Base-by-base conservation (phyloP, 257 asterid genomes). In the Thymus quinquecostatus region DNA sequence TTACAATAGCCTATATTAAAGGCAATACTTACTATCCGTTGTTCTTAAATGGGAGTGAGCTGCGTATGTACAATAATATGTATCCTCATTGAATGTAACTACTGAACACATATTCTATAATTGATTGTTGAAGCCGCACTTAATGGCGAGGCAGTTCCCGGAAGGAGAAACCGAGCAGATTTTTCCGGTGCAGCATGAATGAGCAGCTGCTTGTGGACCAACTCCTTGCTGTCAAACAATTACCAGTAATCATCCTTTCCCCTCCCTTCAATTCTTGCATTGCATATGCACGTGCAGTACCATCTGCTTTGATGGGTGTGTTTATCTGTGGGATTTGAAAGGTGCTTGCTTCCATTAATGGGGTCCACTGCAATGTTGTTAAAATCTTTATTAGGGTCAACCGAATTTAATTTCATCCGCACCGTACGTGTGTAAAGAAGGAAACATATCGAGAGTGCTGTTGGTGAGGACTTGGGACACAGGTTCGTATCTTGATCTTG, bases 281-380 rank as follows among this genome's bases (percentile, higher is more conserved):
- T 47, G 41, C 32, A 33, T 34, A 48, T 45, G 71, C 66, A 73
- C 50, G 68, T 29, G 71, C 41, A 38, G 38, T 45, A 66, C 27
- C 63, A 29, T 60, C 65, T 73, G 62, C 68, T 66, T 66, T 58
- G 14, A 67, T 74, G 45, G 4, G 21, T 21, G 21, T 66, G 29
- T 65, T 44, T 74, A 33, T 11, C 44, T 9, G 55, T 40, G 70
- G 13, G 51, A 28, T 36, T 51, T 77, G 78, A 67, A 67, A 77
- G 78, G 62, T 71, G 77, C 81, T 58, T 71, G 67, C 33, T 72
- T 68, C 68, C 68, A 60, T 62, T 60, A 33, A 73, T 69, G 66
- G 69, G 78, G 71, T 53, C 74, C 51, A 40, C 3, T 74, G 56
- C 64, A 50, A 30, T 60, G 71, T 67, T 41, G 82, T 78, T 68